These are phyloP conservation scores for Ophiostoma tasmaniense DNA, from an alignment of 2,329 filamentous ascomycete genomes.

Conservation along the genomic window DNA sequence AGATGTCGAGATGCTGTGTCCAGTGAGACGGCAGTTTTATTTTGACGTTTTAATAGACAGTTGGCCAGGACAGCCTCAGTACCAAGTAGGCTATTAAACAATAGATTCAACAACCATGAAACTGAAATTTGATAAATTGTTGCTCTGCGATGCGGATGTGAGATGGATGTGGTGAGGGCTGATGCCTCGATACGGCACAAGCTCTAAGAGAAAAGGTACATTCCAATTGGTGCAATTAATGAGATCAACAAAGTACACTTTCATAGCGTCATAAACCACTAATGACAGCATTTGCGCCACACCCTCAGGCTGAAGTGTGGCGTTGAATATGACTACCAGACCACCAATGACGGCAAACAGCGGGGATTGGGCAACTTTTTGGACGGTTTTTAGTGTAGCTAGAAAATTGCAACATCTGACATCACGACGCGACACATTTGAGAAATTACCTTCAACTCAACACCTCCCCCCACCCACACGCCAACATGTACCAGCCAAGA, in stretches of 20 bases:
- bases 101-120: neutral
- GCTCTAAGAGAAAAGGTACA: neutral
- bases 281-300: slow-evolving; percentile 1
- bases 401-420: slow-evolving; percentile 14
- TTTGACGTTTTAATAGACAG: neutral
- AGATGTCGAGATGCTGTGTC: too few species aligned
- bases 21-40: neutral
- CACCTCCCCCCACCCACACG: neutral
- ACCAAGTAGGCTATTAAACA: neutral
- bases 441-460: too few species aligned
- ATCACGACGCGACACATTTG: neutral
- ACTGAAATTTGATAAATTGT: neutral
- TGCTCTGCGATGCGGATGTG: neutral
- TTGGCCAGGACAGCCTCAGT: too few species aligned
- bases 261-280: too few species aligned
- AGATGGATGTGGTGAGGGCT: neutral
- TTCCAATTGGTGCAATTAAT: too few species aligned
- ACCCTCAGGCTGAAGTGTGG: neutral
- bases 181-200: neutral
- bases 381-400: neutral
- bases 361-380: neutral
- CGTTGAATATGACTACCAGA: neutral
- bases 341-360: neutral
- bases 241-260: neutral
- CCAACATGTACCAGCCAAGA: slow-evolving; percentile 49